A percentile compares a stretch with the other conserved stretches of the same genome.
These are phyloP conservation scores for Pezicula radicicola DNA, from an alignment of 2,329 filamentous ascomycete genomes.

Conservation along the genomic window DNA sequence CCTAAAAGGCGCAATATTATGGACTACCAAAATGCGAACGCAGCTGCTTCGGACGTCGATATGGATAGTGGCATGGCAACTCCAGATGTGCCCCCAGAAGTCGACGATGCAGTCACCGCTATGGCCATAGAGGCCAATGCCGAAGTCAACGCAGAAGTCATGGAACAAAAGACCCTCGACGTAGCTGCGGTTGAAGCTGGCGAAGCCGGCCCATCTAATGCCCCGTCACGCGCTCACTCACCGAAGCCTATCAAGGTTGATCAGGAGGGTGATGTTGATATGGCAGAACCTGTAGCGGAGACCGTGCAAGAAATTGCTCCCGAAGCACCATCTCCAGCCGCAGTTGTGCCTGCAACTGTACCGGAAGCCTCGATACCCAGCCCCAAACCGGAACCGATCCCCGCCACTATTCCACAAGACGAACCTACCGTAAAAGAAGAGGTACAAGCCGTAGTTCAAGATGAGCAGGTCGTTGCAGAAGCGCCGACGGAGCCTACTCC, in stretches of 20 bases:
- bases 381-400: constrained; percentile 17
- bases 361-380: neutral
- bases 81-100: constrained; percentile 20
- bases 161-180: constrained; percentile 26
- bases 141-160: constrained; percentile 26
- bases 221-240: constrained; percentile 24
- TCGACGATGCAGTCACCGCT: constrained; percentile 22
- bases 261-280: constrained; percentile 29
- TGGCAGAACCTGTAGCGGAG: constrained; percentile 20
- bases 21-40: constrained; percentile 56
- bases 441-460: constrained; percentile 21
- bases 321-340: constrained; percentile 16
- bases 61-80: constrained; percentile 48
- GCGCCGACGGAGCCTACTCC: constrained; percentile 7
- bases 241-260: constrained; percentile 20
- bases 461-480: constrained; percentile 23
- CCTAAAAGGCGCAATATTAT: constrained; percentile 56
- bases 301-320: constrained; percentile 1
- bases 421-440: constrained; percentile 29
- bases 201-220: constrained; percentile 25
- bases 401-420: constrained; percentile 28
- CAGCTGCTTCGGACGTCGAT: constrained; percentile 44
- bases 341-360: constrained; percentile 25
- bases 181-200: constrained; percentile 4
- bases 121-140: constrained; percentile 25